phyloP scores from a whole-genome alignment of 2,329 filamentous ascomycete species.

The Cladosporium sphaerospermum region DNA sequence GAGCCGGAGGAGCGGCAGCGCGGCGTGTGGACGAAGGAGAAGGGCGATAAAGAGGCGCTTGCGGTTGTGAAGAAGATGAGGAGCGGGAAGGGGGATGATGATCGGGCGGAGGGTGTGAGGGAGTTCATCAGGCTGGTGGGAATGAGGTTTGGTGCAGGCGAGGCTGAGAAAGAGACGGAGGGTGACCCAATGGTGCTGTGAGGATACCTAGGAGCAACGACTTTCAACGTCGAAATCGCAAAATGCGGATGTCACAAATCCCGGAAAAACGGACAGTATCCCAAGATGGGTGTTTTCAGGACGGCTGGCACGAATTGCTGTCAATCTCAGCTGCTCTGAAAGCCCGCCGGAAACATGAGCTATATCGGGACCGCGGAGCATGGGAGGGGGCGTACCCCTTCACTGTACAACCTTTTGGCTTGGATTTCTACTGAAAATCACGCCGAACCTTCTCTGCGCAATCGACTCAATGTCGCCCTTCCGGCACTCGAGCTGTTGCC shows the following conservation, averaged over 20 bases:
- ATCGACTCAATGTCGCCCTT: constrained; percentile 42
- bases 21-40: constrained; percentile 33
- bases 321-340: too few relatives aligned
- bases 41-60: constrained; percentile 31
- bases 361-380: too few relatives aligned
- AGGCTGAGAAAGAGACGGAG: not conserved
- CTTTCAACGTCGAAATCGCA: too few relatives aligned
- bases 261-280: too few relatives aligned
- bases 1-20: constrained; percentile 19
- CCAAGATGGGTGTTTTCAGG: too few relatives aligned
- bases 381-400: too few relatives aligned
- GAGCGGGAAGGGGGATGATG: constrained; percentile 25
- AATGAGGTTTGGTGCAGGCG: constrained; percentile 27
- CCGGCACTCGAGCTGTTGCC: constrained; percentile 61
- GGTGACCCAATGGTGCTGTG: constrained; percentile 6
- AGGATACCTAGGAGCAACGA: not conserved
- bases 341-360: too few relatives aligned
- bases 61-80: constrained; percentile 25
- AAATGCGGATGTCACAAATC: too few relatives aligned
- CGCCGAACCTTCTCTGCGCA: not conserved
- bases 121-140: constrained; percentile 41
- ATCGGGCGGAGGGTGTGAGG: constrained; percentile 34
- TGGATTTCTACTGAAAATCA: too few relatives aligned
- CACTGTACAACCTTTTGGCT: too few relatives aligned
- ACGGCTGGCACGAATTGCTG: too few relatives aligned